Base-by-base conservation (phyloP, 257 asterid genomes). In the Jacaranda mimosifolia region DNA sequence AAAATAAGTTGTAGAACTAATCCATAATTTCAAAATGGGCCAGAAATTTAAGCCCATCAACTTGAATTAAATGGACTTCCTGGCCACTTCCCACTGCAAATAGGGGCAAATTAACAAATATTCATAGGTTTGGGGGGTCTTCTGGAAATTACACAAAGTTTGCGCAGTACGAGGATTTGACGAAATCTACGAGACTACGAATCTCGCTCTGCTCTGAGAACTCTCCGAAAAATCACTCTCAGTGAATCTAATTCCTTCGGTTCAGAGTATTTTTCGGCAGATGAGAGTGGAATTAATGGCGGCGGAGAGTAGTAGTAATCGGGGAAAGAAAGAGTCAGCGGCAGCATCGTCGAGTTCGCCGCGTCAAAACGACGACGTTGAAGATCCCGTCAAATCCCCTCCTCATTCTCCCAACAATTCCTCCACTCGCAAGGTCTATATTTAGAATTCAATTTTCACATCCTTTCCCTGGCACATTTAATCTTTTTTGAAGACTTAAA, bases 321-420 rank as follows among this genome's bases (percentile, higher is more conserved):
- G 92, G 63, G 88, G 81, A 70, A 91, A 88, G 88, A 88, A 90
- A 55, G 98, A 91, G 92, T 88, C 92, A 83, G 74, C 89, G 46
- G 80, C 85, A 32, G 62, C 80, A 32, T 26, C 83, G 3, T 65
- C 88, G 80, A 87, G 57, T 72, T 86, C 89, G 72, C 87, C 86
- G 77, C 85, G 72, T 72, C 88, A 74, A 48, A 78, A 79, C 74
- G 86, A 85, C 76, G 90, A 85, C 81, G 87, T 81, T 66, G 95
- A 92, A 62, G 93, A 90, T 92, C 92, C 92, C 68, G 85, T 83
- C 86, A 91, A 93, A 83, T 89, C 92, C 56, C 89, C 89, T 75
- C 98, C 98, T 21, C 86, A 75, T 75, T 87, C 98, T 56, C 92
- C 98, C 69, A 91, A 86, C 74, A 91, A 79, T 78, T 91, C 97